Percentiles rank a stretch among this genome's conserved stretches.
Evolutionary conservation across 2,329 filamentous ascomycete genomes (phyloP).

Genomic region (Sarocladium strictum): DNA sequence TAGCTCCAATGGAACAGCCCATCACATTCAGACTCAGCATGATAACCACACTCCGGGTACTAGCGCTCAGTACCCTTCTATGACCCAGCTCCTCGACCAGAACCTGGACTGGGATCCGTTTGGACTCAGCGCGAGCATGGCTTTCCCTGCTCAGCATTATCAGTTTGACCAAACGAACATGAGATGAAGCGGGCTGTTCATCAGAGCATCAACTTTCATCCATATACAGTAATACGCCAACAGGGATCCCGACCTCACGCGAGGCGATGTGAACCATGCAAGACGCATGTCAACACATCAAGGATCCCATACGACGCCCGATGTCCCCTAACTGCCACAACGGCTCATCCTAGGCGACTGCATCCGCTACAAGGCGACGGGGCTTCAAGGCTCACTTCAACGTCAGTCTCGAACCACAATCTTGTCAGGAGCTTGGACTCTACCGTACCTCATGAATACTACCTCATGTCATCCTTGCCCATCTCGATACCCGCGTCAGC

Average conservation of each 20-base stretch:
- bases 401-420: background rate
- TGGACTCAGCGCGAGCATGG: slow-evolving; percentile 89
- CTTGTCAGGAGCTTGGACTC: too few species aligned
- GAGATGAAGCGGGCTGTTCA: slow-evolving; percentile 23
- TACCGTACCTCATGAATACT: too few species aligned
- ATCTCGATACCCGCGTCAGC: background rate
- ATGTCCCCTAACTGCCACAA: background rate
- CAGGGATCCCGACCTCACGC: background rate
- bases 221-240: background rate
- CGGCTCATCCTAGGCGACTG: background rate
- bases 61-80: slow-evolving; percentile 48
- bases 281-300: background rate
- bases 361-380: background rate
- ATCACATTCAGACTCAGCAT: slow-evolving; percentile 19
- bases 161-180: slow-evolving; percentile 61
- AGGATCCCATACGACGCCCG: background rate
- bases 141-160: slow-evolving; percentile 81
- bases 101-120: slow-evolving; percentile 92
- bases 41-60: slow-evolving; percentile 23
- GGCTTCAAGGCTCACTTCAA: background rate
- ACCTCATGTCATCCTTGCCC: too few species aligned
- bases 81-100: slow-evolving; percentile 64
- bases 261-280: background rate
- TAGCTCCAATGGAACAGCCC: slow-evolving; percentile 19
- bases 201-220: background rate